Percentiles rank a stretch among this genome's conserved stretches.
These are phyloP conservation scores for Penicillium flavigenum DNA, from an alignment of 495 filamentous ascomycete genomes.

Conservation along the genomic window DNA sequence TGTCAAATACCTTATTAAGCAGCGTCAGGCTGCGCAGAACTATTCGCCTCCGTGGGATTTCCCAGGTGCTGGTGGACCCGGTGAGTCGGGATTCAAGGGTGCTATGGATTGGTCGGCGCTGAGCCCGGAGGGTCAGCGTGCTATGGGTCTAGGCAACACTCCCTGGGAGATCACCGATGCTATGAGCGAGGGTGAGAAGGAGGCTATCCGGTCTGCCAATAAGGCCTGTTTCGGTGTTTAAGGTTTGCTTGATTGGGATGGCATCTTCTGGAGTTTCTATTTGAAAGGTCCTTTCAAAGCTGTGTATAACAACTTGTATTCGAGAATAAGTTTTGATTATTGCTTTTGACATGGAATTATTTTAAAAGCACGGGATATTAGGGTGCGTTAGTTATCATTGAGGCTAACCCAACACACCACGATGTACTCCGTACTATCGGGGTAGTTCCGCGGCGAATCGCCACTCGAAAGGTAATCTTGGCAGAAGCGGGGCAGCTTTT, in stretches of 20 bases:
- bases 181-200: slow-evolving; percentile 55
- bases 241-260: background rate
- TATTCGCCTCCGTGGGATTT: slow-evolving; percentile 56
- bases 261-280: background rate
- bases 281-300: background rate
- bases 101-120: slow-evolving; percentile 42
- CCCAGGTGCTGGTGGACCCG: slow-evolving; percentile 58
- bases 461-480: background rate
- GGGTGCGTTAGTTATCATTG: background rate
- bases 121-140: slow-evolving; percentile 49
- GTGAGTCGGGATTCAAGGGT: slow-evolving; percentile 44
- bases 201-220: slow-evolving; percentile 60
- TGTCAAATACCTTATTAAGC: slow-evolving; percentile 64
- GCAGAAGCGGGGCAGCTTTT: slow-evolving; percentile 2
- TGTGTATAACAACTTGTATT: slow-evolving; percentile 4
- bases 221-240: slow-evolving; percentile 44
- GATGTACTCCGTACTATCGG: background rate
- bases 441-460: background rate
- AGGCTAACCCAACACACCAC: background rate
- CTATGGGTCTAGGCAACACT: slow-evolving; percentile 57
- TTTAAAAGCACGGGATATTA: background rate
- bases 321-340: background rate
- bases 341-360: background rate
- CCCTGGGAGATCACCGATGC: slow-evolving; percentile 48
- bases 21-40: slow-evolving; percentile 54